phyloP scores from a whole-genome alignment of 129 eudicot species.

The Apium graveolens region DNA sequence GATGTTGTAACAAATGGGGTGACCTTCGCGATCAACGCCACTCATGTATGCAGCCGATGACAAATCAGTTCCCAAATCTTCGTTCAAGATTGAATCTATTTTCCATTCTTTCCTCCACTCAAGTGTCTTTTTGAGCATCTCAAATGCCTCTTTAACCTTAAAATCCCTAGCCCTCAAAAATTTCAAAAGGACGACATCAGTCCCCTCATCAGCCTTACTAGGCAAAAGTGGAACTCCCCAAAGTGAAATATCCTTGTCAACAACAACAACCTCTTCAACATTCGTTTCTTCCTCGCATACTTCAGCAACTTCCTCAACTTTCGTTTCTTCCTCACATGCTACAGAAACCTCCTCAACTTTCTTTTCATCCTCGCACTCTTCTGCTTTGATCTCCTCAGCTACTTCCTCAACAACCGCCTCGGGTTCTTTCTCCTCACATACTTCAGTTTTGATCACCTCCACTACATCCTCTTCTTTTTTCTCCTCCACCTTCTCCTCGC shows the following conservation, averaged over 20 bases:
- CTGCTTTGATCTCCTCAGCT: not conserved
- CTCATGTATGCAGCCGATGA: slow-evolving; percentile 43
- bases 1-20: slow-evolving; percentile 61
- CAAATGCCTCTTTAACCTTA: slow-evolving; percentile 49
- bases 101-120: slow-evolving; percentile 58
- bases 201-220: slow-evolving; percentile 32
- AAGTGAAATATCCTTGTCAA: slow-evolving; percentile 33
- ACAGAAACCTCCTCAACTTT: not conserved
- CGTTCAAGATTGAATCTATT: slow-evolving; percentile 39
- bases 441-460: not conserved
- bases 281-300: not conserved
- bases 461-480: not conserved
- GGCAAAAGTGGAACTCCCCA: slow-evolving; percentile 71
- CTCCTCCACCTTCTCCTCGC: not conserved
- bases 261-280: slow-evolving; percentile 9
- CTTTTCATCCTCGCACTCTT: not conserved
- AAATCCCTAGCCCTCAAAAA: slow-evolving; percentile 68
- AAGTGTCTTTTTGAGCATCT: slow-evolving; percentile 56
- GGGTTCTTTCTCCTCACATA: slow-evolving; percentile 15
- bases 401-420: slow-evolving; percentile 15
- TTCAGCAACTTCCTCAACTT: not conserved
- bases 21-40: slow-evolving; percentile 52
- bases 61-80: slow-evolving; percentile 39
- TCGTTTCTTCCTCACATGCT: not conserved
- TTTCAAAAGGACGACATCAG: slow-evolving; percentile 51